Evolutionary conservation across 768 basidiomycete species (phyloP).

Genomic region (Lactarius evosmus): DNA sequence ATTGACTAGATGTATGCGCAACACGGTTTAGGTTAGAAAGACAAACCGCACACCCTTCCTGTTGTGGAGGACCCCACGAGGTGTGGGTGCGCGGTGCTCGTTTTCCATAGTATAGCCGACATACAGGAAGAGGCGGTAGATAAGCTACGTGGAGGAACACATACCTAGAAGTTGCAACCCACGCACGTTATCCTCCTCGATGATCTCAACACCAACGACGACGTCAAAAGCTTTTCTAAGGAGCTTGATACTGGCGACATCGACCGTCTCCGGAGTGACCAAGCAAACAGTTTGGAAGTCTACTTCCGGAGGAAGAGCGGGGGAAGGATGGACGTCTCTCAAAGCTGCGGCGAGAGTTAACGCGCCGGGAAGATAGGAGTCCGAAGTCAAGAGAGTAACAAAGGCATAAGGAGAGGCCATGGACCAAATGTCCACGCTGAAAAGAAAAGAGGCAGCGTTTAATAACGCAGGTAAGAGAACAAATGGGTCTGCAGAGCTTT

Average conservation of each 20-base stretch:
- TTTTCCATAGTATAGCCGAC: not conserved
- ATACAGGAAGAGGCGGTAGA: not conserved
- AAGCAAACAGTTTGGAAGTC: slow-evolving; percentile 83
- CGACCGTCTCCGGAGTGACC: slow-evolving; percentile 91
- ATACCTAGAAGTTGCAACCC: slow-evolving; percentile 82
- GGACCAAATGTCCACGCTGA: slow-evolving; percentile 30
- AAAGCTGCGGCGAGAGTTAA: slow-evolving; percentile 84
- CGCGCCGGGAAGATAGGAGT: slow-evolving; percentile 90
- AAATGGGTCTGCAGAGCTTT: slow-evolving; percentile 3
- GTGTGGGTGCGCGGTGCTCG: not conserved
- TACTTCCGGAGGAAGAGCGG: slow-evolving; percentile 55
- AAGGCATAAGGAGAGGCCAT: slow-evolving; percentile 77
- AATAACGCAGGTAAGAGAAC: slow-evolving; percentile 28
- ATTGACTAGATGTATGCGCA: not conserved
- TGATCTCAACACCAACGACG: slow-evolving; percentile 90
- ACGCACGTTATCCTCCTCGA: slow-evolving; percentile 62
- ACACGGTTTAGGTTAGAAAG: not conserved
- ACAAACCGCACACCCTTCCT: not conserved
- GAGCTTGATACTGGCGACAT: slow-evolving; percentile 74
- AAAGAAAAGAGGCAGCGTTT: slow-evolving; percentile 15
- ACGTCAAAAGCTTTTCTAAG: slow-evolving; percentile 77
- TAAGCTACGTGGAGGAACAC: slow-evolving; percentile 31
- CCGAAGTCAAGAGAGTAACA: slow-evolving; percentile 89
- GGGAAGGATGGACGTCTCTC: slow-evolving; percentile 67
- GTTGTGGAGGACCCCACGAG: not conserved